Conservation (phyloP, 148 eudicot species). For the Simmondsia chinensis region DNA sequence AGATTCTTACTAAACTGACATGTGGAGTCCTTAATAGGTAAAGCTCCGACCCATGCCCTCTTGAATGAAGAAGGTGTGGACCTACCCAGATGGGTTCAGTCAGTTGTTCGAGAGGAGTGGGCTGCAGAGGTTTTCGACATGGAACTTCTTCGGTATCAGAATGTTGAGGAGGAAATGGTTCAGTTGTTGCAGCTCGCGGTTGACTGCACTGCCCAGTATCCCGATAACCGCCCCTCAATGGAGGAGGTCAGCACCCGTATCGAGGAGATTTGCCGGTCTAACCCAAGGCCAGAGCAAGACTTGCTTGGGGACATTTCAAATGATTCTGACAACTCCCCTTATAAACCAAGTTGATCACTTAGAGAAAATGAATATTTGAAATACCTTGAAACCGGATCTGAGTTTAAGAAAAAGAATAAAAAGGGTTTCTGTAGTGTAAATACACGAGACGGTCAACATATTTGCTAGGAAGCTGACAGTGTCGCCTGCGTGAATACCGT, state of each 20-base stretch:
- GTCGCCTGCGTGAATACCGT: too few species aligned
- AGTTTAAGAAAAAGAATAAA: too few species aligned
- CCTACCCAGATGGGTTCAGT: conserved; percentile 94
- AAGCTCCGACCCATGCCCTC: conserved; percentile 67
- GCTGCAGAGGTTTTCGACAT: conserved; percentile 74
- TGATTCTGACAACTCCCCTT: conserved; percentile 11
- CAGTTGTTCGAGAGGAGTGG: conserved; percentile 89
- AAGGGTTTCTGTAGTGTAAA: too few species aligned
- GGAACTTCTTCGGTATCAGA: conserved; percentile 74
- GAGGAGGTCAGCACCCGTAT: conserved; percentile 39
- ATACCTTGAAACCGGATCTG: too few species aligned
- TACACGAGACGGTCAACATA: too few species aligned
- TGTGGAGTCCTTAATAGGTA: too few species aligned
- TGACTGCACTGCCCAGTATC: conserved; percentile 76
- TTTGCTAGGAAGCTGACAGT: too few species aligned
- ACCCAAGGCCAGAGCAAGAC: conserved; percentile 18
- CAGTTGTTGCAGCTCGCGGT: conserved; percentile 73
- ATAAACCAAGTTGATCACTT: conserved; percentile 15
- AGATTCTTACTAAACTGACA: too few species aligned
- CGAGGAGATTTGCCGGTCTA: conserved; percentile 38
- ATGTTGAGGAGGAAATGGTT: conserved; percentile 89
- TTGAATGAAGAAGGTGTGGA: conserved; percentile 87
- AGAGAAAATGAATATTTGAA: too few species aligned
- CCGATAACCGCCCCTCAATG: conserved; percentile 81
- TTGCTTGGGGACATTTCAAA: conserved; percentile 19